Evolutionary conservation across 768 basidiomycete species (phyloP).

Genomic region (Gloeostereum incarnatum): DNA sequence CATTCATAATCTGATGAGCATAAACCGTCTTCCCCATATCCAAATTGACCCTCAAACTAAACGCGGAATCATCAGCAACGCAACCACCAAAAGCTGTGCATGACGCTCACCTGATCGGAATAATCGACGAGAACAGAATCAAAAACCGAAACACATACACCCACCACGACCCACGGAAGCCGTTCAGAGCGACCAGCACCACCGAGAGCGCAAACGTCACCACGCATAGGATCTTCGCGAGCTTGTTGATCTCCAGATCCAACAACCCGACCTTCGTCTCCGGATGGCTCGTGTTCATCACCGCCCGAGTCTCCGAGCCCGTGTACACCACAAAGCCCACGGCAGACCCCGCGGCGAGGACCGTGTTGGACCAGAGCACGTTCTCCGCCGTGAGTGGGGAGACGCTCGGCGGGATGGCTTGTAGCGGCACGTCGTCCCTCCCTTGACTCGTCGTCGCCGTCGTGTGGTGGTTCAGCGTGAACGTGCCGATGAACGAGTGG

Average conservation of each 20-base stretch:
- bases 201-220: conserved; percentile 91
- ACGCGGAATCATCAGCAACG: not conserved
- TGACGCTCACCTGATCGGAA: conserved; percentile 88
- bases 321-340: conserved; percentile 94
- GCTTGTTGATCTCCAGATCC: conserved; percentile 89
- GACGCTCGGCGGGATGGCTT: conserved; percentile 32
- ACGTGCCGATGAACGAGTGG: conserved; percentile 88
- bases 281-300: conserved; percentile 98
- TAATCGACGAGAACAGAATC: conserved; percentile 97
- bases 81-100: not conserved
- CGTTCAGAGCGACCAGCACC: conserved; percentile 89
- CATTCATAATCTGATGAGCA: conserved; percentile 90
- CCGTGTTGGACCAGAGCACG: conserved; percentile 95
- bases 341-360: conserved; percentile 89
- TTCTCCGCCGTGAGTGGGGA: conserved; percentile 94
- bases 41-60: conserved; percentile 92
- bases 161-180: conserved; percentile 93
- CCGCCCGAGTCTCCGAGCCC: conserved; percentile 89
- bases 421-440: not conserved
- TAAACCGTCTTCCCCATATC: conserved; percentile 99
- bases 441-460: not conserved
- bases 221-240: conserved; percentile 95
- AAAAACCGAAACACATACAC: conserved; percentile 95
- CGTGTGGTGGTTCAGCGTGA: conserved; percentile 58
- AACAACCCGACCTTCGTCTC: conserved; percentile 89